Evolutionary conservation across 768 basidiomycete species (phyloP).

Genomic region (Lentinus tigrinus): DNA sequence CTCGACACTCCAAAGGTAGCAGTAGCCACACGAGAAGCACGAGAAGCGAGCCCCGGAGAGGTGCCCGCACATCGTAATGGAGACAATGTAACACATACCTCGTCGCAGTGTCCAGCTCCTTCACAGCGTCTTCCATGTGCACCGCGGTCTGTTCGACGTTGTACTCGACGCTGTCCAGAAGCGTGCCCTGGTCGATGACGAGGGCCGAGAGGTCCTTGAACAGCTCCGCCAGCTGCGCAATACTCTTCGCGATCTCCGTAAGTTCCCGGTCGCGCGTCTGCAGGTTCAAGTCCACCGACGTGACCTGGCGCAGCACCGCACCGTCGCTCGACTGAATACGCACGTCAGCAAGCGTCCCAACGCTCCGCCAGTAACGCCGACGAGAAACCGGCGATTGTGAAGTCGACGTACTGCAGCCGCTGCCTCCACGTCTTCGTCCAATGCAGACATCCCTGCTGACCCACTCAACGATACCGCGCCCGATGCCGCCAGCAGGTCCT

Average conservation of each 20-base stretch:
- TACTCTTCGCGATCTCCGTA: conserved; percentile 87
- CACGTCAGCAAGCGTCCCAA: conserved; percentile 3
- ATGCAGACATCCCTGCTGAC: conserved; percentile 76
- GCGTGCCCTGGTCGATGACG: conserved; percentile 97
- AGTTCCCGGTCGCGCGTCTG: conserved; percentile 66
- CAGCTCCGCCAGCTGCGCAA: conserved; percentile 86
- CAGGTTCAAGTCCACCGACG: conserved; percentile 40
- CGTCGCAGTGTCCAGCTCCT: conserved; percentile 80
- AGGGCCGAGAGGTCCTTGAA: conserved; percentile 93
- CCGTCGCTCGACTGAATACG: conserved; percentile 36
- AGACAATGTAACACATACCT: conserved; percentile 33
- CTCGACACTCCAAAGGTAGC: background rate
- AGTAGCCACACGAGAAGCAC: background rate
- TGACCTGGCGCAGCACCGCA: conserved; percentile 32
- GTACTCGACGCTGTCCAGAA: conserved; percentile 95
- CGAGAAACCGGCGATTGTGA: conserved; percentile 1
- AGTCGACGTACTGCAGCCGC: conserved; percentile 47
- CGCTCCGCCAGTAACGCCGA: conserved; percentile 11
- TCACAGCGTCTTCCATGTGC: conserved; percentile 79
- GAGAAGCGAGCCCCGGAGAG: background rate
- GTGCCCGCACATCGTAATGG: background rate
- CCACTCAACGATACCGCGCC: conserved; percentile 82
- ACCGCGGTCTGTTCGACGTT: conserved; percentile 92
- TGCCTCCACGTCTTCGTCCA: conserved; percentile 89
- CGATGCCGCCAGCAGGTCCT: conserved; percentile 89